Base-by-base conservation (phyloP, 176 grass and related monocot species). In the Rhipidocladum racemiflorum region DNA sequence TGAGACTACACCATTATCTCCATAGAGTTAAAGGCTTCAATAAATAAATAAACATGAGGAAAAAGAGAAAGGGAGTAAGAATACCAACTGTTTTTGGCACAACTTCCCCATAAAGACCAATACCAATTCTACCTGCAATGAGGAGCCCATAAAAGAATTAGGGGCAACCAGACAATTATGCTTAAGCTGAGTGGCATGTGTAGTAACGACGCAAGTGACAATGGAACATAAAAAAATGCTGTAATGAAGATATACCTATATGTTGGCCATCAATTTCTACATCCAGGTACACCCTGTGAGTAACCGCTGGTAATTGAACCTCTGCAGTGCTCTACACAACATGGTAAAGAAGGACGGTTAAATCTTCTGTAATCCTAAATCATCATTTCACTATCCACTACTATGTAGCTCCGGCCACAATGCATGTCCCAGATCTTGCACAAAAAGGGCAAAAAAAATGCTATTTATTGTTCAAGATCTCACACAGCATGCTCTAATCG, bases 61-160 rank as follows among this genome's bases (percentile, higher is more conserved):
- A 29, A 34, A 79, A 45, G 36, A 61, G 13, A 69, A 77, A 71
- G 4, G 66, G 30, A 9, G 66, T 70, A 83, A 81, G 71, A 49
- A 30, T 93, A 97, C 95, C 95, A 79, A 83, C 88, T 84, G 96
- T 98, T 87, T 98, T 95, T 7, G 96, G 89, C 63, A 98, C 90
- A 64, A 88, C 82, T 40, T 91, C 88, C 14, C 92, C 95, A 79
- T 95, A 91, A 67, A 98, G 81, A 68, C 96, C 96, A 83, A 98
- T 74, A 59, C 95, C 86, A 87, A 98, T 98, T 91, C 96, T 93
- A 73, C 92, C 96, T 98, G 90, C 55, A 88, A 65, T 59, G 16
- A 69, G 2, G 7, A 24, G 12, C 0, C 9, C 24, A 78, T 12
- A 56, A 8, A 50, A 49, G 3, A 42, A 82, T 77, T 67, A 66